These are phyloP conservation scores for Leccinum subgranulosum DNA, from an alignment of 768 basidiomycete genomes.

Conservation along the genomic window DNA sequence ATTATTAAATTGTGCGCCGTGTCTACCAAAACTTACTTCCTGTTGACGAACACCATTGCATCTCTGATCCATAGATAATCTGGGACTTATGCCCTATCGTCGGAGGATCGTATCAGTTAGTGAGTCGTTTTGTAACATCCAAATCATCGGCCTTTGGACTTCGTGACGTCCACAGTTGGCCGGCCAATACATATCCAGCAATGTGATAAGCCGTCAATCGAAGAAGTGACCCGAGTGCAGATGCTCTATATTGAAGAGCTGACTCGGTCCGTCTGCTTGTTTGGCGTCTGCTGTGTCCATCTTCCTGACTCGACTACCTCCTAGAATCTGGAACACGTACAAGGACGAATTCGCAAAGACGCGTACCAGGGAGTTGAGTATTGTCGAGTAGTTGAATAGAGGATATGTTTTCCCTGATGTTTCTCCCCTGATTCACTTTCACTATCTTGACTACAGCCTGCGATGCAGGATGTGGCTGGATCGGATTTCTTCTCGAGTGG, in stretches of 20 bases:
- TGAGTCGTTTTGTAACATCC: conserved; percentile 43
- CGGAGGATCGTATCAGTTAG: conserved; percentile 94
- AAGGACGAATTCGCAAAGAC: conserved; percentile 91
- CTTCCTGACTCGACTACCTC: conserved; percentile 2
- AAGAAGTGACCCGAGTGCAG: conserved; percentile 78
- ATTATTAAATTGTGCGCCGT: conserved; percentile 79
- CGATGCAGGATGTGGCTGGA: neutral
- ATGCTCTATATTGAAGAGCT: conserved; percentile 89
- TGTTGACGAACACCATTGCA: neutral
- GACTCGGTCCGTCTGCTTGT: conserved; percentile 58
- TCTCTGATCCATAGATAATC: conserved; percentile 63
- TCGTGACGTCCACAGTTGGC: conserved; percentile 56
- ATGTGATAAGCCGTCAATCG: conserved; percentile 76
- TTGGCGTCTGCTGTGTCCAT: neutral
- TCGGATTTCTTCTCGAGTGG: neutral
- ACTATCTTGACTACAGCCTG: neutral
- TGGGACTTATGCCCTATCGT: conserved; percentile 95
- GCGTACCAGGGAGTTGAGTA: conserved; percentile 71
- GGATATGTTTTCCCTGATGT: neutral
- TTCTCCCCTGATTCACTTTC: neutral
- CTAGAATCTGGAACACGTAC: conserved; percentile 93
- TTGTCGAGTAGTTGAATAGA: conserved; percentile 53
- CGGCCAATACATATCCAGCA: conserved; percentile 79
- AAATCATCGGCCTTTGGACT: neutral
- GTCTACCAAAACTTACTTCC: neutral